Evolutionary conservation across 495 filamentous ascomycete genomes (phyloP).

Genomic region (Tuber brumale): DNA sequence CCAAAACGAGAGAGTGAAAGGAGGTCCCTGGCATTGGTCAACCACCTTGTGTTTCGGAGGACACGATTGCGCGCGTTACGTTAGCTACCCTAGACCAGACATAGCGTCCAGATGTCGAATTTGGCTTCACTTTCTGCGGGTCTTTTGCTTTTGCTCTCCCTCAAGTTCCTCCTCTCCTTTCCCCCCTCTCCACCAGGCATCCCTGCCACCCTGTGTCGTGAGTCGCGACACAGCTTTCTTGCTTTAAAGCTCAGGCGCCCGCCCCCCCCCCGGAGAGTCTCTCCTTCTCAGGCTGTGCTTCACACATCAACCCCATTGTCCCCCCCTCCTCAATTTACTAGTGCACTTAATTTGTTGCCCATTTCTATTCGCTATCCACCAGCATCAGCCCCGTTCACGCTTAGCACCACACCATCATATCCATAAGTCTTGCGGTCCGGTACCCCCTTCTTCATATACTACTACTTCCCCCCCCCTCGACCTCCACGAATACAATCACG

Average conservation of each 20-base stretch:
- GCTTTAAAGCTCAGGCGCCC: conserved; percentile 39
- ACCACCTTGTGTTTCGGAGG: conserved; percentile 26
- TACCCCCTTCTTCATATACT: conserved; percentile 27
- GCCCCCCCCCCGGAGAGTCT: conserved; percentile 32
- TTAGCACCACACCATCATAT: conserved; percentile 4
- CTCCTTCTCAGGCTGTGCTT: conserved; percentile 38
- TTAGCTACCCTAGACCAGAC: conserved; percentile 4
- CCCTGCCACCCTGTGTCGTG: conserved; percentile 20
- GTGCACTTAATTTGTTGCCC: conserved; percentile 26
- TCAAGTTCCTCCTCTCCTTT: background rate
- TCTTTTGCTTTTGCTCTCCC: conserved; percentile 4
- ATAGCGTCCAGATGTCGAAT: conserved; percentile 24
- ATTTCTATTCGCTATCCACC: conserved; percentile 21
- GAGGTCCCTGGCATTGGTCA: conserved; percentile 25
- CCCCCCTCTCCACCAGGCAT: conserved; percentile 3
- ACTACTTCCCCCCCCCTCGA: conserved; percentile 6
- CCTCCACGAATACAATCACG: background rate
- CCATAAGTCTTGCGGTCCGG: conserved; percentile 21
- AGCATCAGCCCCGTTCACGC: conserved; percentile 9
- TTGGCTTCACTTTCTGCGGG: conserved; percentile 20
- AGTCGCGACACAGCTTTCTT: conserved; percentile 27
- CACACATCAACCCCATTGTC: conserved; percentile 24
- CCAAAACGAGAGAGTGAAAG: conserved; percentile 19
- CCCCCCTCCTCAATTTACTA: conserved; percentile 8
- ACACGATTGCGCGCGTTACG: conserved; percentile 37